These are phyloP conservation scores for Thielaviopsis cerberus DNA, from an alignment of 2,329 filamentous ascomycete genomes.

Conservation along the genomic window DNA sequence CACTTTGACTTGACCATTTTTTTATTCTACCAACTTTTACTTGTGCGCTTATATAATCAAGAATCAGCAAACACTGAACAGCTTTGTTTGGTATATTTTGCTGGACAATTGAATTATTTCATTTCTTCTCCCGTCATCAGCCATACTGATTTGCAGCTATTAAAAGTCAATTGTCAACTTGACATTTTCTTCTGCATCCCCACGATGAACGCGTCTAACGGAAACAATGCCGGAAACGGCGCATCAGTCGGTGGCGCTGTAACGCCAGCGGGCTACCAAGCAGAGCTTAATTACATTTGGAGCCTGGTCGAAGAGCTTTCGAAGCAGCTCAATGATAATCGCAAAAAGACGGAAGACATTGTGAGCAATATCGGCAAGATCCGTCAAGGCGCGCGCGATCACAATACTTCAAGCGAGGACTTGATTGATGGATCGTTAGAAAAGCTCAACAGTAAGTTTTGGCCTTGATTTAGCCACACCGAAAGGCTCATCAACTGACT, in stretches of 20 bases:
- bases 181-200: not conserved
- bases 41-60: not conserved
- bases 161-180: too few relatives aligned
- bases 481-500: not conserved
- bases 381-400: slow-evolving; percentile 34
- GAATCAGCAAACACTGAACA: not conserved
- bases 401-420: slow-evolving; percentile 38
- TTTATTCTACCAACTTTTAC: not conserved
- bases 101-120: not conserved
- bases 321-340: slow-evolving; percentile 42
- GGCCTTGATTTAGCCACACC: not conserved
- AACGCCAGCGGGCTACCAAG: slow-evolving; percentile 48
- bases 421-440: slow-evolving; percentile 36
- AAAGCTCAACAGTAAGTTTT: slow-evolving; percentile 34
- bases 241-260: slow-evolving; percentile 28
- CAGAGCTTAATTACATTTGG: slow-evolving; percentile 50
- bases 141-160: too few relatives aligned
- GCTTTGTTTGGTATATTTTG: not conserved
- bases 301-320: slow-evolving; percentile 49
- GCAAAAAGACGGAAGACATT: slow-evolving; percentile 43
- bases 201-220: slow-evolving; percentile 8
- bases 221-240: slow-evolving; percentile 23
- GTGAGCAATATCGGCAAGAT: slow-evolving; percentile 44
- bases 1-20: too few relatives aligned
- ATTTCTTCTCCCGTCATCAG: too few relatives aligned